Evolutionary conservation across 345 rosid genomes (phyloP), one percentile per base, ranked within the genome.

Genomic region (Corymbia maculata): DNA sequence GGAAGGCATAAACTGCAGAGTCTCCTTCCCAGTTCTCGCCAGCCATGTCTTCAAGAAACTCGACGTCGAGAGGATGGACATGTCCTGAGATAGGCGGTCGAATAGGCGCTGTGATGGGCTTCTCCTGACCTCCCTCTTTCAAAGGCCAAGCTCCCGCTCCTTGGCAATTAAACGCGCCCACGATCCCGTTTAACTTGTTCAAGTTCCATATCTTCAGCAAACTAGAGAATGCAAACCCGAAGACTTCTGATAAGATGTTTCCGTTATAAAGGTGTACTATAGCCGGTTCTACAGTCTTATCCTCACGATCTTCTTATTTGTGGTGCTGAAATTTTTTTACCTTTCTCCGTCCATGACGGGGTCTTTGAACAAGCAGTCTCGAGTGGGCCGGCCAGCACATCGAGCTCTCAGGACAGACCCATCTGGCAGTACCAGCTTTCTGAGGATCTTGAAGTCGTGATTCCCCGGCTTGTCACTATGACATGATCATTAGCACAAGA

Each of bases 361-460:
- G 89, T 94, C 95, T 86, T 86, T 87, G 64, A 94, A 94, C 57
- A 95, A 89, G 89, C 95, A 94, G 91, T 94, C 96, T 75, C 91
- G 86, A 24, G 96, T 94, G 30, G 95, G 96, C 59, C 95, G 92
- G 47, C 98, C 96, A 17, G 93, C 93, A 86, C 90, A 88, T 92
- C 85, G 92, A 79, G 95, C 96, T 92, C 95, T 94, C 84, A 95
- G 87, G 57, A 93, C 88, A 28, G 96, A 93, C 44, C 96, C 97
- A 87, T 94, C 93, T 51, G 93, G 93, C 86, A 94, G 86, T 16
- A 94, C 98, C 87, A 95, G 92, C 91, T 90, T 94, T 86, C 88
- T 91, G 30, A 95, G 92, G 86, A 95, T 91, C 86, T 94, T 85
- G 79, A 86, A 49, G 66, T 89, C 94, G 86, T 92, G 94, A 89